Base-by-base conservation (phyloP, 805 yeast species). In the Ogataea sp. region DNA sequence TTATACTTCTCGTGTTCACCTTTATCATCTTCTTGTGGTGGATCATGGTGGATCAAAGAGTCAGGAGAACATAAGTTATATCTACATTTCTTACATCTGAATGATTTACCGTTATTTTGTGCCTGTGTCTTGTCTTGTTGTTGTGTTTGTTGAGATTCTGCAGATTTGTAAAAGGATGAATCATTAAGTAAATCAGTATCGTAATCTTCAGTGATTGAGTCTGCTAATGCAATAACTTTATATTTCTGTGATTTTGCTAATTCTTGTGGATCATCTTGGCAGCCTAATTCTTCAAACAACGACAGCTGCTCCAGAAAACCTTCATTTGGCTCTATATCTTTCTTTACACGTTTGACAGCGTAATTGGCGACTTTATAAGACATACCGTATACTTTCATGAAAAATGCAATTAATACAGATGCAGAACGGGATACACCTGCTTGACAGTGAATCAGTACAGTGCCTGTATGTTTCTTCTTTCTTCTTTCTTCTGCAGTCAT, bases 281-380 rank as follows among this genome's bases (percentile, higher is more conserved):
- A n/a, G 28, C 28, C 61, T 56, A 50, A 49, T 42, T 64, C 64
- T 44, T 77, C 71, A 56, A 74, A 90, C 5, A 87, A 53, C 32
- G 71, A 58, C 42, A 90, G 65, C 59, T 90, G 98, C 43, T 74
- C 74, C 52, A 73, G 53, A 53, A 93, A 93, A 16, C 82, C 77
- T 4, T 67, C 73, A 58, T 87, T 90, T 20, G 96, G 96, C 43
- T 71, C 70, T 4, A 78, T 78, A 5, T 67, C 65, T 3, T 72
- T 56, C 43, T 83, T 70, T 48, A 74, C 80, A 44, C 89, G 60
- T 45, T 68, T 70, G n/a, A 90, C 80, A 0, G 90, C 90, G 59
- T 82, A 80, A 7, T 85, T 50, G 0, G 96, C 83, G 46, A 78
- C 78, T 14, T 71, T 65, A 15, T 75, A 61, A 11, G 65, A 61